A percentile compares a stretch with the other conserved stretches of the same genome.
Evolutionary conservation across 805 yeast species (phyloP).

Genomic region (Hagleromyces aurorensis): DNA sequence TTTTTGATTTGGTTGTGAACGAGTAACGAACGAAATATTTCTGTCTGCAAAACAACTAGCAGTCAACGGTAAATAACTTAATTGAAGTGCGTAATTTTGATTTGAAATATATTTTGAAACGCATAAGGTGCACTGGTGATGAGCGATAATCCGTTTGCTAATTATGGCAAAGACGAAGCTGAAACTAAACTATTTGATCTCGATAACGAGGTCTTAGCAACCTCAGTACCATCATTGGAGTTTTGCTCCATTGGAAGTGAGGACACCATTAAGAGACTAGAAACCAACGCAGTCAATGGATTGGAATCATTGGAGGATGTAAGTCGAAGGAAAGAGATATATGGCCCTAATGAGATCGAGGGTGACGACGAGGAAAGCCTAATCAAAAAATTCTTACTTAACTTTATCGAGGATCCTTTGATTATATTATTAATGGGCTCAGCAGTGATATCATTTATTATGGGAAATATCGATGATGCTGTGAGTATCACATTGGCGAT

Average conservation of each 20-base stretch:
- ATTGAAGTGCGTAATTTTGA: too few relatives aligned
- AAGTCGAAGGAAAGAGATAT: conserved; percentile 56
- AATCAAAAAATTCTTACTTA: conserved; percentile 62
- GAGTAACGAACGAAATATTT: too few relatives aligned
- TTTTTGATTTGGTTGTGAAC: too few relatives aligned
- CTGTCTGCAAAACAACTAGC: too few relatives aligned
- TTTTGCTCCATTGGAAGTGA: conserved; percentile 55
- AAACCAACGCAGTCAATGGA: conserved; percentile 56
- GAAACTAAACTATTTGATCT: too few relatives aligned
- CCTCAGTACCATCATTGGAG: conserved; percentile 59
- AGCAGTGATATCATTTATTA: conserved; percentile 73
- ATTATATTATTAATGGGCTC: conserved; percentile 84
- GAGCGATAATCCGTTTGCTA: conserved; percentile 34
- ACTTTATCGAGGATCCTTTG: conserved; percentile 85
- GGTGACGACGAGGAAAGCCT: conserved; percentile 71
- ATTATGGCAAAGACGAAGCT: neutral
- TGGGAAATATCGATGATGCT: conserved; percentile 97
- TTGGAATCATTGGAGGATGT: conserved; percentile 64
- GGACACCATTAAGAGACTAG: conserved; percentile 55
- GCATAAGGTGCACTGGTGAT: too few relatives aligned
- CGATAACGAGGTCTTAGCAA: too few relatives aligned
- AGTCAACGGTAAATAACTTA: too few relatives aligned
- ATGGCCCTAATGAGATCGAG: conserved; percentile 75
- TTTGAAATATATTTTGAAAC: too few relatives aligned
- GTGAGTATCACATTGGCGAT: conserved; percentile 90